Base-by-base conservation (phyloP, 306 rosid genomes). In the Cucurbita maxima region DNA sequence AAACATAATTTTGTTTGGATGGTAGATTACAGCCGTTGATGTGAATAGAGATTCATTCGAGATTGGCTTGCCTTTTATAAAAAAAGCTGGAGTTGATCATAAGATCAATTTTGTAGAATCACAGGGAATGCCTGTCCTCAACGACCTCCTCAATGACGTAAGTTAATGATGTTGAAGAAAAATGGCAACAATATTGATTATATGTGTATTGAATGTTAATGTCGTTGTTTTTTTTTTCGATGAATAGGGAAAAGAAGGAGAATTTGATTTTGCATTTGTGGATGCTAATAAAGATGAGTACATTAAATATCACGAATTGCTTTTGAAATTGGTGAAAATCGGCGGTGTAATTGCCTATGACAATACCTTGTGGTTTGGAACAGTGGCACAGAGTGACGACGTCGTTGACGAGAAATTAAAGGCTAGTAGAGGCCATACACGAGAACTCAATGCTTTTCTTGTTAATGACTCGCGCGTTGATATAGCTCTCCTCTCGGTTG, bases 301-400 rank as follows among this genome's bases (percentile, higher is more conserved):
- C 74, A 76, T 64, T 7, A 48, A 74, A 57, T 89, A 87, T 71
- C 91, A 89, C 12, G 88, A 89, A 20, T 19, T 58, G 69, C 70
- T 89, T 18, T 0, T 85, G 11, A 83, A 79, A 78, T 78, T 87
- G 62, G 87, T 85, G 19, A 85, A 76, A 67, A 71, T 80, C 10
- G 96, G 89, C 0, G 90, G 91, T 41, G 75, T 83, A 13, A 85
- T 87, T 22, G 87, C 77, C 5, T 87, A 87, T 45, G 89, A 87
- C n/a, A 87, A 89, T 71, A 87, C 96, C 10, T 16, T 87, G 18
- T 87, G 96, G 96, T 45, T 10, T 54, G 89, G 89, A 13, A 13
- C 82, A 0, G 89, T 89, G 75, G 87, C 75, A 1, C 37, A 75
- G 48, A 57, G 37, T 38, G 15, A 57, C 6, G 37, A 57, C 15